Base-by-base conservation (phyloP, 2,329 filamentous ascomycete species). In the Dryadomyces sulphureus region DNA sequence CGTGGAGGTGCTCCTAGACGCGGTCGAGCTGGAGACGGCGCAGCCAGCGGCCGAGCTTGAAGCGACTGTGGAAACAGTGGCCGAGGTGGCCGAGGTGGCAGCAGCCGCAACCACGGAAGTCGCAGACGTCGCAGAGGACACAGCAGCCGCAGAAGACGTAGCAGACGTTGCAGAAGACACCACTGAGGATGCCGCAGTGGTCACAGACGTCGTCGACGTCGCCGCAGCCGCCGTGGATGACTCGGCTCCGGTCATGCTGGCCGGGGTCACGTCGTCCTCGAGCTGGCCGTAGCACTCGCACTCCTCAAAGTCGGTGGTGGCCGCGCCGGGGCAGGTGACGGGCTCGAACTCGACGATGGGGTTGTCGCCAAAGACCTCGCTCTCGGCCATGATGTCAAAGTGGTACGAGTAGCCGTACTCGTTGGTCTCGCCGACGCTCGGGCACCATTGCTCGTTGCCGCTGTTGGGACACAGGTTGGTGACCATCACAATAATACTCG, bases 371-470 rank as follows among this genome's bases (percentile, higher is more conserved):
- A 62, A 55, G 7, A 62, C 49, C 44, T 55, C 50, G 25, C 49
- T 56, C 49, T 55, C 27, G 17, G 59, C 56, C 54, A 58, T 60
- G 46, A 63, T 62, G 50, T 62, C 60, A 45, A 62, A 63, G 50
- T 62, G 59, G 45, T 61, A 61, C 40, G 49, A 51, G 50, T 57
- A 63, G 3, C 60, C 59, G 47, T 62, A 62, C 3, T 57, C 25
- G 43, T 62, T 63, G 4, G 48, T 55, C 17, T 46, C 53, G n/a
- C 55, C 57, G 7, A 54, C 49, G n/a, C 45, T 43, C 3, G 60
- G 56, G 48, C 61, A 63, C 61, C 61, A 63, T 49, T 56, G 49
- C 41, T 54, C 53, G 40, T 63, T 63, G 14, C 61, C 58, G 36
- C 52, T 54, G 48, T 60, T 54, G 1, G 61, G 61, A 47, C 61